Base-by-base conservation (phyloP, 164 flowering plant genomes). In the Warburgia ugandensis region DNA sequence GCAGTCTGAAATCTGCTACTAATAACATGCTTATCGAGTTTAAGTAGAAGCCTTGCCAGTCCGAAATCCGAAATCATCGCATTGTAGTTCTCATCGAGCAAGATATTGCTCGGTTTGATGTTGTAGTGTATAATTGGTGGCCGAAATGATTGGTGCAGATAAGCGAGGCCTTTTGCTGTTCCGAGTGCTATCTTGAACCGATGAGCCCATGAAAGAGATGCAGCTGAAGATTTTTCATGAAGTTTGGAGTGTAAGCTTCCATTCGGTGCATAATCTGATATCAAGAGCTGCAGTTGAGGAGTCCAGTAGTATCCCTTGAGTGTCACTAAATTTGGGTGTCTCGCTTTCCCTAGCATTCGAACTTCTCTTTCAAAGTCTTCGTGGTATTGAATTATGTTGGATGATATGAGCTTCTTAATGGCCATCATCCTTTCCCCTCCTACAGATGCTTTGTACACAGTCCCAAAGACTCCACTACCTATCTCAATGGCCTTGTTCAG, bases 311-410 rank as follows among this genome's bases (percentile, higher is more conserved):
- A 76, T 19, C 84, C 84, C 58, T 56, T 56, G 14, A 85, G 64
- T 1, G 76, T 31, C 54, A 73, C 60, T 53, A 92, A 55, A 71
- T 85, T 87, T 0, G 80, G 86, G 64, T 92, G 94, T 48, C 64
- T 74, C n/a, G 83, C 94, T 65, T 77, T 85, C 16, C 72, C 96
- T 20, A 92, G 52, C 11, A 78, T 50, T 53, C 85, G 62, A 39
- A 85, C 85, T 68, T 92, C 96, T 29, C 88, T 59, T 26, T 92
- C 98, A 28, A 92, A 92, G 41, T 92, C 96, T 27, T 83, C 98
- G 0, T 73, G 81, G 43, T 70, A 58, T 43, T 69, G 86, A 20
- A 79, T 60, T 31, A 79, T 77, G 31, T 83, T 77, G 5, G 90
- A 63, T 6, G 81, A 58, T 20, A 68, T 63, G 9, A 92, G 82